Percentiles rank a stretch among this genome's conserved stretches.
phyloP scores from a whole-genome alignment of 2,329 filamentous ascomycete species.

The Lachnellula subtilissima region DNA sequence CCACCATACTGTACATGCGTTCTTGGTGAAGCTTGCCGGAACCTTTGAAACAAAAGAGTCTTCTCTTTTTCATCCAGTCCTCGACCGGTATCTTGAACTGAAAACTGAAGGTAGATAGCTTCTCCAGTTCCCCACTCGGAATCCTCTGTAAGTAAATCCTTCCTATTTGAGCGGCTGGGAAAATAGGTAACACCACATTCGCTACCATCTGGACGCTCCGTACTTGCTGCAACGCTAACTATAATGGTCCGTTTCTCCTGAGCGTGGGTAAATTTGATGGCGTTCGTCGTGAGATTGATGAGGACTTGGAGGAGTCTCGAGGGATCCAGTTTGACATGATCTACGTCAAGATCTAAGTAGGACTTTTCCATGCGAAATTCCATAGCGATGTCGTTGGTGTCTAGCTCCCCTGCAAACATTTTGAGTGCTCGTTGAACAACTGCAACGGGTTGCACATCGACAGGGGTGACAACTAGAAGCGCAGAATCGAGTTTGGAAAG shows the following conservation, averaged over 20 bases:
- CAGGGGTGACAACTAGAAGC: constrained; percentile 64
- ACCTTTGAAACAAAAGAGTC: constrained; percentile 70
- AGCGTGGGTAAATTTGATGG: constrained; percentile 74
- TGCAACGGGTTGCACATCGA: constrained; percentile 59
- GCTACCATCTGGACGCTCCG: constrained; percentile 44
- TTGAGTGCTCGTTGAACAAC: constrained; percentile 66
- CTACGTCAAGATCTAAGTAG: constrained; percentile 58
- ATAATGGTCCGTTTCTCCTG: constrained; percentile 51
- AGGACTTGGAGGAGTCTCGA: constrained; percentile 74
- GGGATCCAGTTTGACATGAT: constrained; percentile 72
- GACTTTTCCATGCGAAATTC: constrained; percentile 64
- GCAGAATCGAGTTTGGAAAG: constrained; percentile 67
- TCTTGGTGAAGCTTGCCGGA: constrained; percentile 74
- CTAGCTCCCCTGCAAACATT: constrained; percentile 74
- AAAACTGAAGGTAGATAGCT: constrained; percentile 65
- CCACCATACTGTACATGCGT: constrained; percentile 80
- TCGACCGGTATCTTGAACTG: constrained; percentile 72
- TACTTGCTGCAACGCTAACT: constrained; percentile 34
- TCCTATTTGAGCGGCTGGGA: constrained; percentile 29
- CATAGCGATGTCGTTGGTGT: constrained; percentile 66
- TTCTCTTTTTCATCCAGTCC: constrained; percentile 68
- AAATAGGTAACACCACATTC: constrained; percentile 31
- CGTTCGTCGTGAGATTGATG: constrained; percentile 77
- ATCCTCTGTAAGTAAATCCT: constrained; percentile 24
- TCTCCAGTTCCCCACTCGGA: constrained; percentile 63